phyloP scores from a whole-genome alignment of 2,329 filamentous ascomycete species.

The Neoascochyta sp. region DNA sequence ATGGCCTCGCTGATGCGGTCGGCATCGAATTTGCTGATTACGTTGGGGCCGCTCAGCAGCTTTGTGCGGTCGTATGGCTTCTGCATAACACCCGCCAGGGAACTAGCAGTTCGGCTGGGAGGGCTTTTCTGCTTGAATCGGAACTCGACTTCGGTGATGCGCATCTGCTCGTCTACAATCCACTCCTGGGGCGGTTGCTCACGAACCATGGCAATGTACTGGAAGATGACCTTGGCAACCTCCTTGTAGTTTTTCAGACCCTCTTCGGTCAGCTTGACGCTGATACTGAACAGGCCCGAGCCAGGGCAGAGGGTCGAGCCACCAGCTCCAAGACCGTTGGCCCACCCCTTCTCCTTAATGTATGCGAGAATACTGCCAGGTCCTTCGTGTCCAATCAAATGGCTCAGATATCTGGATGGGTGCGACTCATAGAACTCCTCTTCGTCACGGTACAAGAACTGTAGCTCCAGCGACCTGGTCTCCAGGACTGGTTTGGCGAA shows the following conservation, averaged over 20 bases:
- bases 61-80: constrained; percentile 81
- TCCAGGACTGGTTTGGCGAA: constrained; percentile 94
- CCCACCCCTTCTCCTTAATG: constrained; percentile 87
- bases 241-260: constrained; percentile 79
- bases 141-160: constrained; percentile 89
- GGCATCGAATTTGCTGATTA: constrained; percentile 76
- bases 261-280: constrained; percentile 77
- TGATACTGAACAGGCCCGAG: constrained; percentile 74
- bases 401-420: constrained; percentile 80
- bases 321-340: constrained; percentile 75
- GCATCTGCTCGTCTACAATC: constrained; percentile 91
- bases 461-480: constrained; percentile 70
- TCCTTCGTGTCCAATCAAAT: constrained; percentile 87
- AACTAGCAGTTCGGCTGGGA: constrained; percentile 84
- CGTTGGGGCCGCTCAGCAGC: constrained; percentile 75
- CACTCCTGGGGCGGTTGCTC: constrained; percentile 80
- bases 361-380: constrained; percentile 89
- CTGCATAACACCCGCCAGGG: constrained; percentile 84
- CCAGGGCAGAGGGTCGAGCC: constrained; percentile 74
- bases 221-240: constrained; percentile 78
- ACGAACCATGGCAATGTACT: constrained; percentile 83
- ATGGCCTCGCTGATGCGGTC: constrained; percentile 71
- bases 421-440: constrained; percentile 74
- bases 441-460: constrained; percentile 83
- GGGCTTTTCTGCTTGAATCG: constrained; percentile 91